Evolutionary conservation across 2,329 filamentous ascomycete genomes (phyloP).

Genomic region (Zopfia rhizophila): DNA sequence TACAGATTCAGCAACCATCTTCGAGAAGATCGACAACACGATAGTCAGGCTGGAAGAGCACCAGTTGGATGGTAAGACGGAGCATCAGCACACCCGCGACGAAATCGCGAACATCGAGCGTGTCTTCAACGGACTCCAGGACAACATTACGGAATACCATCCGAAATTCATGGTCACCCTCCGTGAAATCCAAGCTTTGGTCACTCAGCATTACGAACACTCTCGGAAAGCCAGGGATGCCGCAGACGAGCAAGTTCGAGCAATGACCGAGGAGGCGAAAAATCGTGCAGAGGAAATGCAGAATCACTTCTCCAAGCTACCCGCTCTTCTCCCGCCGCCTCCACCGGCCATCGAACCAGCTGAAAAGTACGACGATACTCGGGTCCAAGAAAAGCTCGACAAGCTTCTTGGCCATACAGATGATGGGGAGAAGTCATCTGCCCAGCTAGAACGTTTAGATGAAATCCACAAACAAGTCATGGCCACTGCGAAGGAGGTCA

Average conservation of each 20-base stretch:
- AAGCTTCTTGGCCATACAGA: slow-evolving; percentile 67
- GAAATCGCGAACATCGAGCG: slow-evolving; percentile 79
- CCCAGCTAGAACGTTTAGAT: slow-evolving; percentile 83
- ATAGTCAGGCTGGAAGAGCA: slow-evolving; percentile 79
- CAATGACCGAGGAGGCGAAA: slow-evolving; percentile 56
- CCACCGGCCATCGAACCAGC: slow-evolving; percentile 42
- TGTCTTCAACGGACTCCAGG: slow-evolving; percentile 79
- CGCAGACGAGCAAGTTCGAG: slow-evolving; percentile 54
- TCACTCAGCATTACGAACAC: slow-evolving; percentile 89
- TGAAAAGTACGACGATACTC: slow-evolving; percentile 65
- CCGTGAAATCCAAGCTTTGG: slow-evolving; percentile 83
- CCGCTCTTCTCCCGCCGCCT: slow-evolving; percentile 57
- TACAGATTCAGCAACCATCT: slow-evolving; percentile 87
- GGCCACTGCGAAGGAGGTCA: slow-evolving; percentile 83
- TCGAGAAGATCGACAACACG: slow-evolving; percentile 82
- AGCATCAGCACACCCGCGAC: slow-evolving; percentile 85
- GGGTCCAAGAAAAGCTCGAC: slow-evolving; percentile 66
- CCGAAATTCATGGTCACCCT: slow-evolving; percentile 89
- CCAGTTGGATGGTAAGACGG: slow-evolving; percentile 76
- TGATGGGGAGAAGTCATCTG: slow-evolving; percentile 74
- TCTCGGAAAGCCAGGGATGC: slow-evolving; percentile 70
- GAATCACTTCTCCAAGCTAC: slow-evolving; percentile 53
- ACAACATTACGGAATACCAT: slow-evolving; percentile 82
- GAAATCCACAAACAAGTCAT: slow-evolving; percentile 90
- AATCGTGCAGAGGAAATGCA: slow-evolving; percentile 55